These are phyloP conservation scores for Syncephalis fuscata DNA, from an alignment of 371 early-diverging fungal genomes.

Conservation along the genomic window DNA sequence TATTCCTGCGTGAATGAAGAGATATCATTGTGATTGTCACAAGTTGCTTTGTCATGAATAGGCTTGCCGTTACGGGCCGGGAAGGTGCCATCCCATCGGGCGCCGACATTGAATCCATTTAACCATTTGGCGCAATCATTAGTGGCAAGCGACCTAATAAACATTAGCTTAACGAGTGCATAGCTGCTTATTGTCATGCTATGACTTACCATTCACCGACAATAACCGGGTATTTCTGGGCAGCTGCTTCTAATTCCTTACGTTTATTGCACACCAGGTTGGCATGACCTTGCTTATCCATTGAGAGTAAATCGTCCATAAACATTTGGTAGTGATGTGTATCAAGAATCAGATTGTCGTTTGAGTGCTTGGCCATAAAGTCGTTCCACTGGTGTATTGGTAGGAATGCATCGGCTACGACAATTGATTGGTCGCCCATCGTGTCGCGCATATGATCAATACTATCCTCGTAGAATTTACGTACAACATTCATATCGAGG, in stretches of 20 bases:
- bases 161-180: conserved; percentile 15
- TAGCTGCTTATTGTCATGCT: conserved; percentile 14
- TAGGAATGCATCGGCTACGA: conserved; percentile 18
- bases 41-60: conserved; percentile 18
- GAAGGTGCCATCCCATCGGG: conserved; percentile 46
- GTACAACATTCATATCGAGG: conserved; percentile 3
- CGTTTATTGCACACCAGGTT: not conserved
- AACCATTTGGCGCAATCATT: conserved; percentile 57
- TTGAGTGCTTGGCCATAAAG: conserved; percentile 7
- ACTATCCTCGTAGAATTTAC: conserved; percentile 13
- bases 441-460: conserved; percentile 5
- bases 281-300: conserved; percentile 1
- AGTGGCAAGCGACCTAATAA: conserved; percentile 47
- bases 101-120: conserved; percentile 46
- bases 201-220: conserved; percentile 22
- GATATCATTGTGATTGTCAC: conserved; percentile 20
- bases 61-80: conserved; percentile 7
- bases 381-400: conserved; percentile 14
- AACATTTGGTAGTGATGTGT: conserved; percentile 26
- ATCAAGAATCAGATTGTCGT: conserved; percentile 14
- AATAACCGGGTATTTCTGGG: conserved; percentile 31
- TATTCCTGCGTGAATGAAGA: conserved; percentile 15
- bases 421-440: not conserved
- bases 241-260: conserved; percentile 11
- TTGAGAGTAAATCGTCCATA: conserved; percentile 8